Conservation (phyloP, 139 green algal species). For the Chlorella sp. region DNA sequence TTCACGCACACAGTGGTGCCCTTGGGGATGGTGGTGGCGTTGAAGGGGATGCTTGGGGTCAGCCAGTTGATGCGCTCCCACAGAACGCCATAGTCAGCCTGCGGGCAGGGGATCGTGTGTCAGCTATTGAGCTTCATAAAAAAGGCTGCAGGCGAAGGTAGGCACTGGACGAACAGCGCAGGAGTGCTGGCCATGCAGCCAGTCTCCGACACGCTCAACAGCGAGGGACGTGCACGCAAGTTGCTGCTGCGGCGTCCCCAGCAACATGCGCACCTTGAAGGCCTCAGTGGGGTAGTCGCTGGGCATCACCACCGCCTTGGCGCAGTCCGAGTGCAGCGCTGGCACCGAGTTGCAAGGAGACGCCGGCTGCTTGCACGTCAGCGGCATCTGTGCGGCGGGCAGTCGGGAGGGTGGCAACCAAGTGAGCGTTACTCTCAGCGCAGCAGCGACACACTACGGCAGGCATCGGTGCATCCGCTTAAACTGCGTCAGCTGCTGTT, state of each 20-base stretch:
- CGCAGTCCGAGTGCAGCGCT: conserved; percentile 2
- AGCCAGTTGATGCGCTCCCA: conserved; percentile 25
- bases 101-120: background rate
- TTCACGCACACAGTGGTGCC: background rate
- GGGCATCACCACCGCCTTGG: background rate
- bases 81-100: background rate
- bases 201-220: too few species aligned
- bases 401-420: background rate
- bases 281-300: too few species aligned
- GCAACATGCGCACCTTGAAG: background rate
- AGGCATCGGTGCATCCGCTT: too few species aligned
- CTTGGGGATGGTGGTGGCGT: background rate
- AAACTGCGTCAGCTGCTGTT: too few species aligned
- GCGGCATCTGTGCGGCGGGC: background rate
- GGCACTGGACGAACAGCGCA: too few species aligned
- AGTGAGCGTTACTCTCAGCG: too few species aligned
- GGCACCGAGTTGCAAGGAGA: conserved; percentile 20
- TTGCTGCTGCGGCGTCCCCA: background rate
- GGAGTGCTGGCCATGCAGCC: too few species aligned
- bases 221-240: too few species aligned
- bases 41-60: conserved; percentile 4
- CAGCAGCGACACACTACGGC: too few species aligned
- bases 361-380: background rate
- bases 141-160: too few species aligned
- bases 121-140: too few species aligned